Percentiles rank a stretch among this genome's conserved stretches.
These are phyloP conservation scores for Trichoderma koningii DNA, from an alignment of 2,329 filamentous ascomycete species.

Conservation along the genomic window DNA sequence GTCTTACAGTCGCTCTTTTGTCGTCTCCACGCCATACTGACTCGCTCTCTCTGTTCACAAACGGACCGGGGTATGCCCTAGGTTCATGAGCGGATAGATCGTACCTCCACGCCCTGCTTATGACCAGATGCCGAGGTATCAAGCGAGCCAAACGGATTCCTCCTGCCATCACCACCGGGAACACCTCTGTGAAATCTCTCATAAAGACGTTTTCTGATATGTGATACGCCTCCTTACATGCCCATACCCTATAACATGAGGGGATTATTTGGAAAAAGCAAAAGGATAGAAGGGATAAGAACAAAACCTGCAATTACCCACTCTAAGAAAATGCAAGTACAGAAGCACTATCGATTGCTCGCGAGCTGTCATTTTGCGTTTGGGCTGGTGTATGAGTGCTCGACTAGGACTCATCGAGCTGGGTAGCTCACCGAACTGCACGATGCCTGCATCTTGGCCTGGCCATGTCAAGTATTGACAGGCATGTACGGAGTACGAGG, in stretches of 20 bases:
- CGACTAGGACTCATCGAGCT: constrained; percentile 9
- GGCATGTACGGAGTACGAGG: neutral
- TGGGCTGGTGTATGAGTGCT: constrained; percentile 5
- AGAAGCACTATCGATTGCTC: constrained; percentile 19
- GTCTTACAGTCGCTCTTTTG: neutral
- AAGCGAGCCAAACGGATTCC: neutral
- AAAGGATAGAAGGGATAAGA: constrained; percentile 14
- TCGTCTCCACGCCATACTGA: neutral
- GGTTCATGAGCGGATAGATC: neutral
- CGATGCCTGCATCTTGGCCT: constrained; percentile 12
- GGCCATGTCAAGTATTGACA: constrained; percentile 11
- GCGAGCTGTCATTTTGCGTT: constrained; percentile 35
- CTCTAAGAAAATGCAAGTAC: constrained; percentile 23
- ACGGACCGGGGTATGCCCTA: neutral
- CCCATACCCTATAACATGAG: neutral
- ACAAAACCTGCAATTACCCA: no score
- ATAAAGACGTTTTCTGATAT: neutral
- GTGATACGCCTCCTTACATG: neutral
- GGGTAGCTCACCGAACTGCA: constrained; percentile 13
- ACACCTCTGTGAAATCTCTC: neutral
- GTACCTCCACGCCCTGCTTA: neutral
- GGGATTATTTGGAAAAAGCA: constrained; percentile 6
- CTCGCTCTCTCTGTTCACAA: neutral
- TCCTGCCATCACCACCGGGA: neutral
- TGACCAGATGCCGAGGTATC: neutral